Base-by-base conservation (phyloP, 768 basidiomycete genomes). In the Lactarius deliciosus region DNA sequence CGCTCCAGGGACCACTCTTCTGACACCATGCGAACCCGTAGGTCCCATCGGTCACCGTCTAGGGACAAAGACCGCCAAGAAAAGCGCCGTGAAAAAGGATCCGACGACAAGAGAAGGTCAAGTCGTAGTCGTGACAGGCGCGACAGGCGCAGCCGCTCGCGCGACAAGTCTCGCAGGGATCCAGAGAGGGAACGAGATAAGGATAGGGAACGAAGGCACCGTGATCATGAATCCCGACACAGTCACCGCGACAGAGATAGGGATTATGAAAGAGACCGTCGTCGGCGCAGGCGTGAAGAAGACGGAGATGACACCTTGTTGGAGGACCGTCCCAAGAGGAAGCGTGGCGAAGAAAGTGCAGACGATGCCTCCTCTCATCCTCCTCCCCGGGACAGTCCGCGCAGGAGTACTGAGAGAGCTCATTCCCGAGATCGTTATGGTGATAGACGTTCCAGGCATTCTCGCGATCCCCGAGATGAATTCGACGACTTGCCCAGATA, bases 1-100 rank as follows among this genome's bases (percentile, higher is more conserved):
- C 70, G 87, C 64, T 88, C 87, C 68, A 86, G 89, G 71, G 88
- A 88, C 74, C 85, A 86, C 75, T 91, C 91, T 3, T 86, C 86
- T 43, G 90, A 91, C 74, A 92, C 90, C 11, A 85, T 86, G 70
- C 85, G 84, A 54, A 91, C 90, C 25, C 83, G 81, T 70, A 83
- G 83, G 65, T 92, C 90, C 57, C 89, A 91, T 72, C 82, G 85
- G 68, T 93, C 92, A 11, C 79, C 78, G 61, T 92, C 91, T 28
- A 81, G 84, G 71, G 90, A 89, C 63, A 79, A 81, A 59, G 79
- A 89, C 60, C 82, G 80, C 71, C 80, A 81, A 64, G 86, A 86
- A 41, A 81, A 79, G 63, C 81, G 84, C 25, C 80, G 84, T 41
- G 84, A 89, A 4, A 79, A 75, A 59, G 81, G 84, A 34, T 59